These are phyloP conservation scores for Coemansia umbellata DNA, from an alignment of 192 early-diverging fungal species.

Conservation along the genomic window DNA sequence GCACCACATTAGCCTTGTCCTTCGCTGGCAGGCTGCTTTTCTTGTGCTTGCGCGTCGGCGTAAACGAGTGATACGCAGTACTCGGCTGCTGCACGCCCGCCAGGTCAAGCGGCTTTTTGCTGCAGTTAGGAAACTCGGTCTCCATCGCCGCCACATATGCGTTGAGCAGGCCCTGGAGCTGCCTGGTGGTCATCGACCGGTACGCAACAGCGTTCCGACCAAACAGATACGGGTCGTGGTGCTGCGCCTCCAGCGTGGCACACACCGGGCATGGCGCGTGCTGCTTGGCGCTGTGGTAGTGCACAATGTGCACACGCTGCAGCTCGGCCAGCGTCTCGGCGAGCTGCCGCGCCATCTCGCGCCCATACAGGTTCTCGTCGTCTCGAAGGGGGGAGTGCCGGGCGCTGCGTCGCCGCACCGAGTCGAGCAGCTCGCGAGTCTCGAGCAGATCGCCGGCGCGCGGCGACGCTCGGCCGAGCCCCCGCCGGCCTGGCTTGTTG, in stretches of 20 bases:
- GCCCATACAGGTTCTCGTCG: constrained; percentile 6
- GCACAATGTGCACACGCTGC: constrained; percentile 34
- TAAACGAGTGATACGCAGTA: constrained; percentile 23
- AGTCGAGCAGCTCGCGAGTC: constrained; percentile 26
- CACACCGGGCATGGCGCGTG: constrained; percentile 39
- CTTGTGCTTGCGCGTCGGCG: constrained; percentile 11
- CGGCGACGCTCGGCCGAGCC: neutral
- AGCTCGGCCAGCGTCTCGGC: constrained; percentile 37
- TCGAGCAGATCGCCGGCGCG: constrained; percentile 22
- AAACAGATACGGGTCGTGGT: constrained; percentile 47
- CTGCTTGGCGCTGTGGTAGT: constrained; percentile 17
- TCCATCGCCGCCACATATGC: constrained; percentile 48
- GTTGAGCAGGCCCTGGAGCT: constrained; percentile 42
- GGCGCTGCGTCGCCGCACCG: constrained; percentile 10
- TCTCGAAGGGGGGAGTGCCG: neutral
- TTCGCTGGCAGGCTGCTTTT: neutral
- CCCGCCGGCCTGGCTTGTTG: constrained; percentile 2
- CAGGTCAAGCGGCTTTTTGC: too few relatives aligned
- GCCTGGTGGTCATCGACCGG: constrained; percentile 30
- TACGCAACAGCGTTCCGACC: constrained; percentile 32
- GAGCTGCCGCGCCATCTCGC: constrained; percentile 29
- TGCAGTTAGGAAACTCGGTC: constrained; percentile 12
- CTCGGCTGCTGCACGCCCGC: neutral
- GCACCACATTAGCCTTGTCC: constrained; percentile 5
- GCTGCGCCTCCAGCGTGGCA: constrained; percentile 28